phyloP scores from a whole-genome alignment of 768 basidiomycete genomes.

The Sporobolomyces phaffii region DNA sequence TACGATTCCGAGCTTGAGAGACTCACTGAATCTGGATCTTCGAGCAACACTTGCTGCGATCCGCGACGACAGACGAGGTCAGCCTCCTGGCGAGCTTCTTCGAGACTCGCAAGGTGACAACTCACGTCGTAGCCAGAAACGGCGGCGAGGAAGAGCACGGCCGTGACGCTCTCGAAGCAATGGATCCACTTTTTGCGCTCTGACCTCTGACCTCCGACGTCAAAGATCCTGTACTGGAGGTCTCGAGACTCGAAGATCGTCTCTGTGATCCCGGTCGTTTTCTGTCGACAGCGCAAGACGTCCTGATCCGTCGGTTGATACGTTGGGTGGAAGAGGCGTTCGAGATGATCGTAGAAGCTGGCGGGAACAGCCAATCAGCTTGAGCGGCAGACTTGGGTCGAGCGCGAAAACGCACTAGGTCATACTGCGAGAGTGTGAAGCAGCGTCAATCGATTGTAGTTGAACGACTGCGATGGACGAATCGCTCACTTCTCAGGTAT shows the following conservation, averaged over 20 bases:
- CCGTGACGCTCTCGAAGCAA: conserved; percentile 72
- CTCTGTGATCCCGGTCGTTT: conserved; percentile 84
- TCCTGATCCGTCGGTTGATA: conserved; percentile 80
- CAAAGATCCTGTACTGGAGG: conserved; percentile 59
- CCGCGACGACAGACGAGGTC: no score
- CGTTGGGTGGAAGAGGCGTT: conserved; percentile 65
- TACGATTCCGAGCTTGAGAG: background rate
- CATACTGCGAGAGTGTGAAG: background rate
- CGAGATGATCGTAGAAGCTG: conserved; percentile 76
- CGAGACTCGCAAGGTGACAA: no score
- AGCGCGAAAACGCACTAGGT: no score
- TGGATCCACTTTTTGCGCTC: conserved; percentile 79
- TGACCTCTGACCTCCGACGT: conserved; percentile 70
- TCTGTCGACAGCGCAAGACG: conserved; percentile 74
- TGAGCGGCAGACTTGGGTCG: no score
- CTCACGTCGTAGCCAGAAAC: conserved; percentile 79
- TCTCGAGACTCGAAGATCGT: conserved; percentile 56
- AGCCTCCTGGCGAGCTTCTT: no score
- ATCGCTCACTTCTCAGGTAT: conserved; percentile 87
- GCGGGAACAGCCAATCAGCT: no score
- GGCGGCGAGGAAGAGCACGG: conserved; percentile 83
- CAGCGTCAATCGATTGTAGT: background rate
- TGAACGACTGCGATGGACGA: conserved; percentile 56
- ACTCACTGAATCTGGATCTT: conserved; percentile 39
- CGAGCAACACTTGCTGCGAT: conserved; percentile 36